Conservation (phyloP, 1,284 basidiomycete genomes). For the Phylloporus sp. region DNA sequence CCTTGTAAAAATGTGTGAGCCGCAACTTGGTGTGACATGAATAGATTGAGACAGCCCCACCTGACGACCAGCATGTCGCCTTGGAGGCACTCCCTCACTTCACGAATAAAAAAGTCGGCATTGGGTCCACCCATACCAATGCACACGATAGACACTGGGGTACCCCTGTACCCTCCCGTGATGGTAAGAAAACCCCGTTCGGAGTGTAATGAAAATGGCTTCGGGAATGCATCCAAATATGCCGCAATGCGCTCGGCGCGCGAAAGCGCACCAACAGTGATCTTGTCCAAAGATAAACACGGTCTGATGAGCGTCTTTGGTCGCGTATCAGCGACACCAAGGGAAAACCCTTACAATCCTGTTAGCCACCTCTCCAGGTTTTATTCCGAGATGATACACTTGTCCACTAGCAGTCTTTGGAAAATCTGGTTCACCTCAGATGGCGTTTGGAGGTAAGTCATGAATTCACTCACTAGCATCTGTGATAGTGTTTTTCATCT, state of each 20-base stretch:
- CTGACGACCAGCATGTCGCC: constrained; percentile 83
- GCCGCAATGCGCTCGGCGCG: constrained; percentile 69
- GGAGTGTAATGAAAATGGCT: constrained; percentile 69
- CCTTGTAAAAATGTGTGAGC: constrained; percentile 45
- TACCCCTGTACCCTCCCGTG: constrained; percentile 76
- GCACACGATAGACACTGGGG: constrained; percentile 77
- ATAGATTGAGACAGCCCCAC: constrained; percentile 44
- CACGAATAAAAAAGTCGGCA: constrained; percentile 87
- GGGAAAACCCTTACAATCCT: constrained; percentile 63
- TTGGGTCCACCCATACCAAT: constrained; percentile 87
- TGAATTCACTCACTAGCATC: constrained; percentile 37
- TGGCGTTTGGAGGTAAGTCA: neutral
- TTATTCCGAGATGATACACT: constrained; percentile 81
- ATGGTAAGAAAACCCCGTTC: constrained; percentile 84
- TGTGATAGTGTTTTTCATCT: constrained; percentile 36
- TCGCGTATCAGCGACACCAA: constrained; percentile 2
- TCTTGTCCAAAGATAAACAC: constrained; percentile 45
- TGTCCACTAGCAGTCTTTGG: constrained; percentile 74
- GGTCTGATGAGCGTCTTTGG: constrained; percentile 7
- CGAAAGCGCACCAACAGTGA: constrained; percentile 80
- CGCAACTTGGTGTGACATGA: neutral
- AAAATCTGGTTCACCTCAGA: constrained; percentile 60
- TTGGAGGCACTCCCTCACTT: constrained; percentile 77
- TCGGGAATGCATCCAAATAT: constrained; percentile 65
- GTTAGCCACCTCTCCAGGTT: constrained; percentile 81